Base-by-base conservation (phyloP, 768 basidiomycete genomes). In the Lactifluus volemus region DNA sequence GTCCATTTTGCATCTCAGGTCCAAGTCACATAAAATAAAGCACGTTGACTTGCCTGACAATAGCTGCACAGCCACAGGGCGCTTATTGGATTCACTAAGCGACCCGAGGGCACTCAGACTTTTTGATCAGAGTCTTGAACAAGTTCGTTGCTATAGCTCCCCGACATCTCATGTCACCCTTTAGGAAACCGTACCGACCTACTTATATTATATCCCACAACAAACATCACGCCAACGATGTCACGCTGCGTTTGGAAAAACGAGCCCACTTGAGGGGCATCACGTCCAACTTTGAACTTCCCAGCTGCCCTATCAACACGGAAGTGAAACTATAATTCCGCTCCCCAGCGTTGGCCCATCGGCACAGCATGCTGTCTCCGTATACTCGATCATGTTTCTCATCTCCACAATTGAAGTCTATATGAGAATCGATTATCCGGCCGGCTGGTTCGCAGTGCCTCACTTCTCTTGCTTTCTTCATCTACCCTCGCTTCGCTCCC, bases 391-490 rank as follows among this genome's bases (percentile, higher is more conserved):
- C 63, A 49, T 52, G 38, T 53, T 65, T 54, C 50, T 56, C 45
- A 14, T 49, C 44, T 29, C 52, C 44, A 55, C 50, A 54, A 52
- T 58, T 59, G 58, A 53, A 56, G 41, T 38, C 49, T 45, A 50
- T 58, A 53, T 64, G 53, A 61, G 59, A 56, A 53, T 53, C 52
- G 57, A 59, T 59, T 47, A 63, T 56, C 64, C 62, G 53, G 58
- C 10, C 45, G 29, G 12, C 49, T 55, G 55, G 59, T 29, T 49
- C 29, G 25, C 21, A 54, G 61, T 44, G 49, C 57, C 30, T 51
- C 55, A 30, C 45, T 47, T 55, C 19, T 61, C 50, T 58, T 55
- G 19, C 51, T 52, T 32, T 56, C 41, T 29, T 45, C 39, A 19
- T 41, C 55, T 44, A 42, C 36, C 39, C 53, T 59, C 55, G 56